A percentile compares a stretch with the other conserved stretches of the same genome.
phyloP scores from a whole-genome alignment of 2,329 filamentous ascomycete species.

The Fusarium scirpi region DNA sequence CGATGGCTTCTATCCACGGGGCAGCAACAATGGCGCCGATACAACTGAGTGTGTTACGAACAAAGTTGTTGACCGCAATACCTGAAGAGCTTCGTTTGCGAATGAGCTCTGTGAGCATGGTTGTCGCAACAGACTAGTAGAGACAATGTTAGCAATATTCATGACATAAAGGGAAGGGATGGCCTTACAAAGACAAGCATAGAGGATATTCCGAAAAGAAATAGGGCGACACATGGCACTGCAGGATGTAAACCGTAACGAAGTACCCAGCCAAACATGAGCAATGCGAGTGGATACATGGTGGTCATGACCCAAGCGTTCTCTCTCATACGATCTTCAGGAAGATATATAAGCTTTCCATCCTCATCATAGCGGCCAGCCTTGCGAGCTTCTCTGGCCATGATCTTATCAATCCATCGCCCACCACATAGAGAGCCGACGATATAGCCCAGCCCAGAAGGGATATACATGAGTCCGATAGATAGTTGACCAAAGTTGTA shows the following conservation, averaged over 20 bases:
- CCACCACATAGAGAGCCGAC: conserved; percentile 76
- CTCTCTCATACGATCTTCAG: conserved; percentile 85
- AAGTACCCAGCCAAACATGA: conserved; percentile 83
- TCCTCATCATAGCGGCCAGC: conserved; percentile 75
- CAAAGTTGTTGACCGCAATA: conserved; percentile 85
- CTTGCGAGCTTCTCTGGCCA: conserved; percentile 79
- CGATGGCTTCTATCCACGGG: conserved; percentile 77
- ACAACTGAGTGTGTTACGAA: conserved; percentile 82
- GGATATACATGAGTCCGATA: conserved; percentile 82
- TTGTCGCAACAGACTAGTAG: conserved; percentile 70
- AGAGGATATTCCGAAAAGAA: conserved; percentile 79
- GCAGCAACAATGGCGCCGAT: conserved; percentile 76
- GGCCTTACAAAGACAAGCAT: conserved; percentile 80
- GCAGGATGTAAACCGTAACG: conserved; percentile 74
- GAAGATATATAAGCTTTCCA: conserved; percentile 75
- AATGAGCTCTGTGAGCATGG: conserved; percentile 89
- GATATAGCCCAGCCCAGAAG: conserved; percentile 79
- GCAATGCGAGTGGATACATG: conserved; percentile 75
- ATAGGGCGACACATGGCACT: conserved; percentile 72
- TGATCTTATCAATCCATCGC: conserved; percentile 83
- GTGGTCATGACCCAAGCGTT: conserved; percentile 82
- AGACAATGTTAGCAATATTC: conserved; percentile 14
- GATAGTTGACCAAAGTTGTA: conserved; percentile 77
- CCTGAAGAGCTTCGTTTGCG: conserved; percentile 76
- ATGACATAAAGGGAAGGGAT: neutral